Conservation (phyloP, 192 early-diverging fungal genomes). For the Mortierella hygrophila region DNA sequence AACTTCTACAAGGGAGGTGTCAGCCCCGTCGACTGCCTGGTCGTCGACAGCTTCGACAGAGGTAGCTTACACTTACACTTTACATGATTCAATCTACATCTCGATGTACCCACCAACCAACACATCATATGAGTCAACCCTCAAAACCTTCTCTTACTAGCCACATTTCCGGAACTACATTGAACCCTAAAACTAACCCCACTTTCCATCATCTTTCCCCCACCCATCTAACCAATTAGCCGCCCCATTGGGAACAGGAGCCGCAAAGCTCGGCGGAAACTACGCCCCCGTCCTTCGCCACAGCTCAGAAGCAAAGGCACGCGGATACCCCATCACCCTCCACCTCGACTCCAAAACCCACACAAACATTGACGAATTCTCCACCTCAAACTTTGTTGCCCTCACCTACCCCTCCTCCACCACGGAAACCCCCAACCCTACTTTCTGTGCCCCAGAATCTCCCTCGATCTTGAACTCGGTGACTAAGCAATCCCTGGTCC, state of each 20-base stretch:
- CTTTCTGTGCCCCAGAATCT: conserved; percentile 79
- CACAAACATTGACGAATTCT: conserved; percentile 81
- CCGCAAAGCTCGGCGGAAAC: conserved; percentile 80
- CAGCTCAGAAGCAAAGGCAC: conserved; percentile 69
- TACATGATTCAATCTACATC: not conserved
- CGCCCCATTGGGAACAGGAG: conserved; percentile 68
- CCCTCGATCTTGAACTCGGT: conserved; percentile 73
- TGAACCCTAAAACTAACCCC: not conserved
- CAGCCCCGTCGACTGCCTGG: conserved; percentile 73
- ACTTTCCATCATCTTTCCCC: not conserved
- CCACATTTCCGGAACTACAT: not conserved
- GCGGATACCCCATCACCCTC: conserved; percentile 77
- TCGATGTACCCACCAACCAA: not conserved
- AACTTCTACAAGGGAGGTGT: conserved; percentile 71
- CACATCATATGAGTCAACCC: not conserved
- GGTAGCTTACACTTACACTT: conserved; percentile 38
- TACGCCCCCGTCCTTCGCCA: conserved; percentile 76
- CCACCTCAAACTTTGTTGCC: conserved; percentile 83
- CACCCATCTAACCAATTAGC: conserved; percentile 27
- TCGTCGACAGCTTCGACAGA: conserved; percentile 77
- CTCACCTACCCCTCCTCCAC: conserved; percentile 67
- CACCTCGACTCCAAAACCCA: conserved; percentile 77
- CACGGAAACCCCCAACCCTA: conserved; percentile 56
- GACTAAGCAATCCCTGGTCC: conserved; percentile 73
- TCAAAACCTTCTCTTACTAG: not conserved